Evolutionary conservation across 352 stramenopile genomes (phyloP), one percentile per base, ranked within the genome.

Genomic region (Globisporangium uncinulatum): DNA sequence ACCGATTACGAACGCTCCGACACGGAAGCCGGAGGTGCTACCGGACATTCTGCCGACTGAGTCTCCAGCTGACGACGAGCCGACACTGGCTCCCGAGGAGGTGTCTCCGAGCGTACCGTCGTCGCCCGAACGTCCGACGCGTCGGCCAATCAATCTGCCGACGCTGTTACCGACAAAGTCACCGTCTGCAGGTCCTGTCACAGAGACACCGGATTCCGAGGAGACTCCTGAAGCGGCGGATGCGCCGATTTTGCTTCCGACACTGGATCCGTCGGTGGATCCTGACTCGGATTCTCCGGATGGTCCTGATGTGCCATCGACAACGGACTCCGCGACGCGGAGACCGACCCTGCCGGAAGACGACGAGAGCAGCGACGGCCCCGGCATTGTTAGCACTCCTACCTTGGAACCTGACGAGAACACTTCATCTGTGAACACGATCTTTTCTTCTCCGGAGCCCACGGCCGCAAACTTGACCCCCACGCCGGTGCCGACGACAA

Each of bases 331-430:
- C 11, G 21, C 31, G 15, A 49, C 31, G 8, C n/a, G 42, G n/a
- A 58, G 51, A 11, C 48, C 52, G 24, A 51, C 11, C 19, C 46
- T 24, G n/a, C 51, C 51, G n/a, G 51, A 37, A 42, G 43, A 13
- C 52, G 7, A 41, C 51, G 17, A 21, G 1, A 51, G 17, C 21
- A 42, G 41, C 3, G 52, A 41, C 6, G 41, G 41, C n/a, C 24
- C 41, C 51, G 52, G 52, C 19, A 58, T 37, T 9, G 42, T 58
- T 14, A 41, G 44, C 17, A 41, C 52, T 43, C 52, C 52, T 32
- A 29, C 42, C 48, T 46, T 58, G 11, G 41, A 13, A n/a, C 31
- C 43, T 7, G 52, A 39, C 11, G 51, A 51, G 17, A 42, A 31
- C 13, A 6, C 11, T 6, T 10, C 46, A 19, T 24, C 46, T 21